Base-by-base conservation (phyloP, 768 basidiomycete species). In the Mycena rebaudengoi region DNA sequence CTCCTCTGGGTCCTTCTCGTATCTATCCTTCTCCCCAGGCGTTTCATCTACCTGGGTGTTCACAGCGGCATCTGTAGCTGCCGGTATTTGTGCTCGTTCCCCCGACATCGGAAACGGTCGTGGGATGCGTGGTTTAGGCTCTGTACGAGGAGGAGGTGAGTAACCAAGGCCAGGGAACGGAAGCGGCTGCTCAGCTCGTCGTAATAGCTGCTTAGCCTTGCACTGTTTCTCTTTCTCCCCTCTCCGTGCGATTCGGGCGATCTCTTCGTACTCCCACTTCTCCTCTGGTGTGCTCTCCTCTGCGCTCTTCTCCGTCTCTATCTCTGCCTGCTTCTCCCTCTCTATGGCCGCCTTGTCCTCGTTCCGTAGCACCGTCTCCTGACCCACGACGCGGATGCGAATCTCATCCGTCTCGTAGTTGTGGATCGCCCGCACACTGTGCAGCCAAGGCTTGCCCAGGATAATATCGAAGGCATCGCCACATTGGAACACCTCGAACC, bases 401-500 rank as follows among this genome's bases (percentile, higher is more conserved):
- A 63, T n/a, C 55, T 51, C 62, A 12, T 63, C 55, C 1, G n/a
- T 41, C 10, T 40, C 55, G 43, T 64, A 64, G 39, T 43, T 46
- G 55, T 64, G 55, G 13, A 55, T 25, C 5, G 55, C 55, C 1
- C 62, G 55, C 3, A 64, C 41, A 35, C 49, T 52, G 41, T 56
- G 62, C 2, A 64, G 50, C 62, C 62, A 64, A 11, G 62, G 55
- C 29, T 64, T 64, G 2, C 62, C 62, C 13, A 64, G 55, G 12
- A 64, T 20, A 14, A 64, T 29, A 8, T 64, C 55, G 49, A 64
- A 58, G 25, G 55, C 48, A 1, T 43, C 49, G 1, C 33, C 41
- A 23, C 49, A 32, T 10, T 64, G 55, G 35, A 57, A 64, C 13
- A 64, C 54, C 41, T 64, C 62, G 16, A 64, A 64, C 41, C 41